Evolutionary conservation across 2,329 filamentous ascomycete species (phyloP), one percentile per base, ranked within the genome.

Genomic region (Tricladium varicosporioides): DNA sequence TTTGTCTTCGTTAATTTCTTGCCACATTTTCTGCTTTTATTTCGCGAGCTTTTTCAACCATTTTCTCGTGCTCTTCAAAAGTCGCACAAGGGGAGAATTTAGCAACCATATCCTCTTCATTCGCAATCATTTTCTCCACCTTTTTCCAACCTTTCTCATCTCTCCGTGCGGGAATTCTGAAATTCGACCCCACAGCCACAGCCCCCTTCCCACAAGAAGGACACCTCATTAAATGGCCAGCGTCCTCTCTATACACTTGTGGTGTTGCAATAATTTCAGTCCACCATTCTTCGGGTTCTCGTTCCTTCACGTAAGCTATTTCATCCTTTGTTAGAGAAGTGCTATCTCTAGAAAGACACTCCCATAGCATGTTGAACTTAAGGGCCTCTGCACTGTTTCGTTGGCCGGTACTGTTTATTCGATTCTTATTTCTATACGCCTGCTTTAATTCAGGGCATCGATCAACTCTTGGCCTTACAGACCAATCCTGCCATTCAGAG

Each of bases 71-170:
- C 46, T 43, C 18, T 27, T 48, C 45, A 2, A 54, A 18, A 5
- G 53, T 54, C 7, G 46, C 15, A 42, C 46, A 54, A 8, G 45
- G 14, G 10, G 47, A 48, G 27, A 54, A 54, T 10, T 8, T 33
- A 5, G 53, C 46, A 16, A 16, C 45, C 53, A 54, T 48, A 54
- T 54, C 53, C n/a, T 54, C 33, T 11, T 46, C 53, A n/a, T 22
- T 8, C 36, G 11, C 53, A 50, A 54, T 54, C 46, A 48, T 43
- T 4, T 43, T 36, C 14, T 49, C 46, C n/a, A 54, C 36, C 16
- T 19, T 16, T n/a, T 31, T 31, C 53, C 53, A 54, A 14, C 15
- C 45, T 27, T 31, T 54, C 10, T 44, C n/a, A 31, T 54, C 46
- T 19, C 15, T 49, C 18, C 19, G 42, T 10, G 32, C 15, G 9